Conservation (phyloP, 352 stramenopile genomes). For the Phytophthora idaei region DNA sequence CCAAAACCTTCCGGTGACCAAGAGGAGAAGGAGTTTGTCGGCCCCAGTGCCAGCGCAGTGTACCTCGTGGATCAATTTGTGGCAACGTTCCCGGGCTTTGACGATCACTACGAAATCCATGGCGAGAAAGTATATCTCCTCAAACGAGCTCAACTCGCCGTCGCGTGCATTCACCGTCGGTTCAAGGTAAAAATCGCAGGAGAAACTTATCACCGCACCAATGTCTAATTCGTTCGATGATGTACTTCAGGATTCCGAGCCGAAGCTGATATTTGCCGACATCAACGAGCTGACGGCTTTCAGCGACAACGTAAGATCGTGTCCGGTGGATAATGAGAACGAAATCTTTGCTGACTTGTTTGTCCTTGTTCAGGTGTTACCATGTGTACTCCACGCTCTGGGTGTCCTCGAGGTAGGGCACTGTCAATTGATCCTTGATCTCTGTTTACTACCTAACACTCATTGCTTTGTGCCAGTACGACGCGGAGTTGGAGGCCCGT, state of each 20-base stretch:
- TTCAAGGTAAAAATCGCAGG: conserved; percentile 51
- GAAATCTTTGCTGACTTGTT: conserved; percentile 1
- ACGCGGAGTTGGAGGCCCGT: conserved; percentile 46
- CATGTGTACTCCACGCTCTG: conserved; percentile 73
- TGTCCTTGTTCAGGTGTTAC: conserved; percentile 52
- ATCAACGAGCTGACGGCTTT: conserved; percentile 67
- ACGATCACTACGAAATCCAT: conserved; percentile 60
- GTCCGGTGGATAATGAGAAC: background rate
- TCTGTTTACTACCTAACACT: conserved; percentile 1
- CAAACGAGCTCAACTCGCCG: conserved; percentile 74
- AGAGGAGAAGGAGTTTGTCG: conserved; percentile 26
- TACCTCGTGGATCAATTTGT: conserved; percentile 65
- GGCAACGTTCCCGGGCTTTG: conserved; percentile 69
- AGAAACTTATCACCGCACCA: background rate
- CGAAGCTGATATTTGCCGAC: conserved; percentile 60
- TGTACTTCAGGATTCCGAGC: conserved; percentile 46
- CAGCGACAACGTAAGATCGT: conserved; percentile 62
- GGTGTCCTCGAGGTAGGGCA: conserved; percentile 67
- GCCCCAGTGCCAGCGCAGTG: conserved; percentile 39
- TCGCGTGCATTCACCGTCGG: conserved; percentile 58
- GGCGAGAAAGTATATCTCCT: conserved; percentile 63
- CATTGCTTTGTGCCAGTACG: conserved; percentile 46
- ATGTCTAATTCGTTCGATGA: conserved; percentile 6
- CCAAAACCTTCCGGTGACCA: conserved; percentile 14
- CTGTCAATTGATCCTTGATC: background rate